Evolutionary conservation across 495 filamentous ascomycete species (phyloP).

Genomic region (Aspergillus wentii): DNA sequence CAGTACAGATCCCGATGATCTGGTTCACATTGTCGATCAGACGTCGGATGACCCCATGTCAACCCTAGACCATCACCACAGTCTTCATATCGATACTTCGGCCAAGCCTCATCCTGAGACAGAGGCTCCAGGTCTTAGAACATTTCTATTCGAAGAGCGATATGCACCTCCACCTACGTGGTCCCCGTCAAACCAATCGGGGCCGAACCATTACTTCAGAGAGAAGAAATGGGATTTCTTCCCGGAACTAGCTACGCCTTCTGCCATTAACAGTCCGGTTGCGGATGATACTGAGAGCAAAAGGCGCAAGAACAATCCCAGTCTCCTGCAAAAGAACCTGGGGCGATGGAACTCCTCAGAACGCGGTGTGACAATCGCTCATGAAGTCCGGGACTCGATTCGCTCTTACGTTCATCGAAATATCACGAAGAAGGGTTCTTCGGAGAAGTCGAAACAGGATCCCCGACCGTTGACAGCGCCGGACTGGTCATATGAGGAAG

Average conservation of each 20-base stretch:
- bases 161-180: slow-evolving; percentile 21
- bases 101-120: no score
- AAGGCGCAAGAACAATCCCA: slow-evolving; percentile 22
- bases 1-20: slow-evolving; percentile 30
- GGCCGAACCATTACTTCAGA: slow-evolving; percentile 41
- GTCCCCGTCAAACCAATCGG: slow-evolving; percentile 17
- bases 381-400: slow-evolving; percentile 34
- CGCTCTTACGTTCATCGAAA: slow-evolving; percentile 33
- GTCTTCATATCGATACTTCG: no score
- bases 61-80: slow-evolving; percentile 12
- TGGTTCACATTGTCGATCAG: slow-evolving; percentile 20
- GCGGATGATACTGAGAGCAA: no score
- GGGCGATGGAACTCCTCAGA: slow-evolving; percentile 24
- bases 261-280: no score
- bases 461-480: slow-evolving; percentile 18
- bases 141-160: slow-evolving; percentile 22
- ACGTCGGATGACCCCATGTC: slow-evolving; percentile 3
- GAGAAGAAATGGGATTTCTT: slow-evolving; percentile 49
- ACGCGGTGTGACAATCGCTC: slow-evolving; percentile 15
- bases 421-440: slow-evolving; percentile 24
- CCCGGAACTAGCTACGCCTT: slow-evolving; percentile 36
- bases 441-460: slow-evolving; percentile 13
- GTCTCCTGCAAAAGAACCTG: slow-evolving; percentile 10
- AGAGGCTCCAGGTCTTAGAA: no score
- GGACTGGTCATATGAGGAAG: slow-evolving; percentile 5